A percentile compares a stretch with the other conserved stretches of the same genome.
Evolutionary conservation across 2,329 filamentous ascomycete genomes (phyloP).

Genomic region (Apiospora phragmitis): DNA sequence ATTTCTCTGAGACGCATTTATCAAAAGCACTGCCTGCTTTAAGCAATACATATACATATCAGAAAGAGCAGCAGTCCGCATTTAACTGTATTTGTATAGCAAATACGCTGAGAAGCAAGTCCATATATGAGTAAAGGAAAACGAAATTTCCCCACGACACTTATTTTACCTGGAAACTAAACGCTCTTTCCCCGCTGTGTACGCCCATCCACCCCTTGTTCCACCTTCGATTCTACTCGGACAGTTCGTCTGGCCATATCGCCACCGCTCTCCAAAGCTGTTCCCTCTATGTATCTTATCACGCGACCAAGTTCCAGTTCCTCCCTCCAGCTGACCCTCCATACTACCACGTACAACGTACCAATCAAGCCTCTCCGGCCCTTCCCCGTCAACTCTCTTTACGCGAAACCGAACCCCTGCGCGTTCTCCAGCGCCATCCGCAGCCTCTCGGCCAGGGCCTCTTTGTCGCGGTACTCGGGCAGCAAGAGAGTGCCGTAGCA

Average conservation of each 20-base stretch:
- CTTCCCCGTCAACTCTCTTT: slow-evolving; percentile 14
- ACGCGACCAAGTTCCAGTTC: neutral
- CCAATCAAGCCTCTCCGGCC: neutral
- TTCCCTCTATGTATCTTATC: neutral
- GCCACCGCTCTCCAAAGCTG: neutral
- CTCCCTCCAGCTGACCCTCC: neutral
- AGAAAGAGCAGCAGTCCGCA: neutral
- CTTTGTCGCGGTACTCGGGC: slow-evolving; percentile 75
- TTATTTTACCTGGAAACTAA: neutral
- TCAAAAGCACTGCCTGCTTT: neutral
- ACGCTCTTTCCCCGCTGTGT: neutral
- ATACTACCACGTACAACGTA: neutral
- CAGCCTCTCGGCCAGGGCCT: slow-evolving; percentile 72
- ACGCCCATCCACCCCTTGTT: neutral
- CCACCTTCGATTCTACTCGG: neutral
- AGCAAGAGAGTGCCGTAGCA: slow-evolving; percentile 89
- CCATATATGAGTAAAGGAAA: slow-evolving; percentile 2
- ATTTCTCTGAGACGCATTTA: neutral
- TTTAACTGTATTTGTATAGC: neutral
- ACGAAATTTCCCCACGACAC: neutral
- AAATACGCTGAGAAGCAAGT: neutral
- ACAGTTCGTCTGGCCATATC: neutral
- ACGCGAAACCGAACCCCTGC: slow-evolving; percentile 85
- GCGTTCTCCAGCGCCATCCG: slow-evolving; percentile 85
- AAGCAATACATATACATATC: neutral